Base-by-base conservation (phyloP, 163 green algal genomes). In the Botryococcus braunii region DNA sequence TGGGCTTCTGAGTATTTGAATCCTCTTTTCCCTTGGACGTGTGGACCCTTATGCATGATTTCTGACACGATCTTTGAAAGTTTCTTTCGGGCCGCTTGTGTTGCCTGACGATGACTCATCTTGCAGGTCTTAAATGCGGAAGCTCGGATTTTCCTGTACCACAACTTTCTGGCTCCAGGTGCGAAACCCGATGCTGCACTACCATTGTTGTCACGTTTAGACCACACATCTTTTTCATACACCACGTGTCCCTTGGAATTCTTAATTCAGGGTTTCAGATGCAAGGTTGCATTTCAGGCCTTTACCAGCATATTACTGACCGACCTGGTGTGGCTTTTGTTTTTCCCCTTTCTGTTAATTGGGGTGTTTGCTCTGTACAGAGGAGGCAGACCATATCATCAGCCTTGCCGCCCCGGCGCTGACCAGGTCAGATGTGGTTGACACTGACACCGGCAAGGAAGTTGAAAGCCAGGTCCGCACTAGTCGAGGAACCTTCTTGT, bases 121-220 rank as follows among this genome's bases (percentile, higher is more conserved):
- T n/a, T n/a, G n/a, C n/a, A n/a, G n/a, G n/a, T n/a, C n/a, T n/a
- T n/a, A n/a, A n/a, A n/a, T n/a, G n/a, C n/a, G 79, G 31, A 74
- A 41, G 77, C 79, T n/a, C 67, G 81, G 7, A 79, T 79, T 23
- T 88, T 74, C 58, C 8, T 83, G 62, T 71, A 68, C 49, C 79
- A 85, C 55, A 78, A 83, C 59, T 89, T 91, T 29, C 69, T 91
- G 37, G 77, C n/a, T n/a, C n/a, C 72, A 0, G 47, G 78, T 7
- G 74, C 78, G 50, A 83, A 91, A 65, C 85, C 76, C 52, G 76
- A 86, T n/a, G 73, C 88, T 68, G 67, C 92, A 31, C 83, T 86
- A 40, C 13, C 69, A 8, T 38, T 76, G 41, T 71, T 68, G 27
- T 40, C 36, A 7, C 25, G 23, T 21, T 17, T 58, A 4, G 41